phyloP scores from a whole-genome alignment of 2,329 filamentous ascomycete genomes.

The Triangularia verruculosa region DNA sequence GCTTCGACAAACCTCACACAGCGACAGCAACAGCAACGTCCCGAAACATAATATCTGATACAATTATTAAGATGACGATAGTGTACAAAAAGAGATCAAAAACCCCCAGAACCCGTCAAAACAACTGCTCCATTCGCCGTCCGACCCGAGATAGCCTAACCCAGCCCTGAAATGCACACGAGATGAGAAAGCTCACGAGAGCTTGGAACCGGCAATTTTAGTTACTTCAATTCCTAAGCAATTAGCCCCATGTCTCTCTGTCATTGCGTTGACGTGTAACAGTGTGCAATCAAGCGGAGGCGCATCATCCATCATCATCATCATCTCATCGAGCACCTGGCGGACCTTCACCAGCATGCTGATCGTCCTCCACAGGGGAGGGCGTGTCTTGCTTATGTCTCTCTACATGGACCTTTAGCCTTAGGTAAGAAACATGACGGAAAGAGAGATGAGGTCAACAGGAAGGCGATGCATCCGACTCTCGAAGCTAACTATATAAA shows the following conservation, averaged over 20 bases:
- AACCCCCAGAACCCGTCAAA: conserved; percentile 2
- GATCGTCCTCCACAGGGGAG: conserved; percentile 12
- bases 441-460: conserved; percentile 6
- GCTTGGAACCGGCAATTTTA: conserved; percentile 18
- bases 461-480: conserved; percentile 7
- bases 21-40: not conserved
- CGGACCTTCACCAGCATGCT: not conserved
- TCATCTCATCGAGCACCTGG: conserved; percentile 5
- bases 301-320: not conserved
- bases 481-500: conserved; percentile 24
- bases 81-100: conserved; percentile 8
- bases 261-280: conserved; percentile 8
- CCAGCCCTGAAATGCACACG: conserved; percentile 7
- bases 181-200: conserved; percentile 2
- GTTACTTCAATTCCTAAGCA: conserved; percentile 33
- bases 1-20: not conserved
- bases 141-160: not conserved
- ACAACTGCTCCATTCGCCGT: conserved; percentile 10
- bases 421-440: conserved; percentile 24
- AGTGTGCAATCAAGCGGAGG: conserved; percentile 1
- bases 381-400: conserved; percentile 28
- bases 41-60: conserved; percentile 1
- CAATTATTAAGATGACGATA: conserved; percentile 1
- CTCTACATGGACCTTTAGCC: conserved; percentile 32
- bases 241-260: conserved; percentile 30